phyloP scores from a whole-genome alignment of 352 stramenopile genomes.

The Pythium pyrilobum region DNA sequence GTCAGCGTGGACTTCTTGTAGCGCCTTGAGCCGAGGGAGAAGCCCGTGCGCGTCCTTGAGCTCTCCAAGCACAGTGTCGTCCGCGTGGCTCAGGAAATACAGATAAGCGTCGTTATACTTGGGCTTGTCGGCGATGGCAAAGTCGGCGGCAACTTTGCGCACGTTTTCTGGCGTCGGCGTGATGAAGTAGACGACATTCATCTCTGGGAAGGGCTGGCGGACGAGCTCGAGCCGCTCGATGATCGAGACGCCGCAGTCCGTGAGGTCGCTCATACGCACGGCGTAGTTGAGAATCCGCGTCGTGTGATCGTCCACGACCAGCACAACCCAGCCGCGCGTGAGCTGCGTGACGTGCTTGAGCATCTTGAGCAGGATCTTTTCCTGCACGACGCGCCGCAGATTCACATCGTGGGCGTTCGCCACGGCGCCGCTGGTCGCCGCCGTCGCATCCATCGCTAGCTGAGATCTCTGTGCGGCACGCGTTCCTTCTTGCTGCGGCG shows the following conservation, averaged over 20 bases:
- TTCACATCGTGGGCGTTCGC: conserved; percentile 53
- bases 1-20: conserved; percentile 96
- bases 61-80: conserved; percentile 70
- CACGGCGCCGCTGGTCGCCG: conserved; percentile 20
- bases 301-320: conserved; percentile 94
- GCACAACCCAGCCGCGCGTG: conserved; percentile 83
- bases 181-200: conserved; percentile 96
- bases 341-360: conserved; percentile 74
- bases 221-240: conserved; percentile 95
- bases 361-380: conserved; percentile 80
- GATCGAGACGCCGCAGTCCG: conserved; percentile 95
- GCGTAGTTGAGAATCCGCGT: conserved; percentile 92
- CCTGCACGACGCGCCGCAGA: conserved; percentile 71
- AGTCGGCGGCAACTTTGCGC: conserved; percentile 81
- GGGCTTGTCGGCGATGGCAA: conserved; percentile 64
- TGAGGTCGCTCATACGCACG: conserved; percentile 98
- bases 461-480: too few relatives aligned
- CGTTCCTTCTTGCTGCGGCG: not conserved
- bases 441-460: conserved; percentile 14
- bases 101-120: conserved; percentile 93
- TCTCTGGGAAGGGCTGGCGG: conserved; percentile 94
- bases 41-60: conserved; percentile 85
- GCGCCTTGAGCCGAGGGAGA: conserved; percentile 70
- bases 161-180: conserved; percentile 84
- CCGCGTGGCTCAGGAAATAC: conserved; percentile 90